phyloP scores from a whole-genome alignment of 768 basidiomycete genomes.

The Suillus fuscotomentosus region DNA sequence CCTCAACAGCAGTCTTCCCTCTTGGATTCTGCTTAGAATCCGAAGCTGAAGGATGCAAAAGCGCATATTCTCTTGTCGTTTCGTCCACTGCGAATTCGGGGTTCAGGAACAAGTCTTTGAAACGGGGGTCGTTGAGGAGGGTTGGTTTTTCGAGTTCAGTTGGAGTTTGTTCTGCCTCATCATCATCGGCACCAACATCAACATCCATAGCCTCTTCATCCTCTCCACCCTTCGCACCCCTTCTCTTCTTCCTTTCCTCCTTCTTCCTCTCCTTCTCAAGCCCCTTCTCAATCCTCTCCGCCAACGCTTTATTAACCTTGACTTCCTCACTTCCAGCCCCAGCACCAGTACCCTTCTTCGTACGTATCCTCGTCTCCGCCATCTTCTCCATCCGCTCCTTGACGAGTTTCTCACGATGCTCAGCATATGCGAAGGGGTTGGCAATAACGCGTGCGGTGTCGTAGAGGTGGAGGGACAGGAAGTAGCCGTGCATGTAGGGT shows the following conservation, averaged over 20 bases:
- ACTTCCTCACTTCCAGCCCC: slow-evolving; percentile 57
- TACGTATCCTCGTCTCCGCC: slow-evolving; percentile 88
- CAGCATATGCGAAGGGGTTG: slow-evolving; percentile 94
- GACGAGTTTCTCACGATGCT: slow-evolving; percentile 87
- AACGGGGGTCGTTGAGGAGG: slow-evolving; percentile 83
- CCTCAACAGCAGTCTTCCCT: slow-evolving; percentile 79
- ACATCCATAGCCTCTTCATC: slow-evolving; percentile 30
- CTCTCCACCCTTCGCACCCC: slow-evolving; percentile 21
- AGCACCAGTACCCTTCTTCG: slow-evolving; percentile 56
- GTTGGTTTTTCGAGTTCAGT: slow-evolving; percentile 33
- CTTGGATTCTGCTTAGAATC: slow-evolving; percentile 33
- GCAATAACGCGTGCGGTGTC: slow-evolving; percentile 93
- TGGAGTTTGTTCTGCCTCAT: slow-evolving; percentile 17
- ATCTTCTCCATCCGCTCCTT: slow-evolving; percentile 90
- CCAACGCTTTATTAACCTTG: slow-evolving; percentile 73
- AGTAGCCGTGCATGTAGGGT: slow-evolving; percentile 99
- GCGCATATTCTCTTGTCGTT: slow-evolving; percentile 79
- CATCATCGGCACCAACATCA: slow-evolving; percentile 11
- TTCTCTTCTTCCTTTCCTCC: slow-evolving; percentile 53
- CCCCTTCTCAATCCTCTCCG: slow-evolving; percentile 74
- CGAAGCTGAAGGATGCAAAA: slow-evolving; percentile 86
- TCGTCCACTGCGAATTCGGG: slow-evolving; percentile 93
- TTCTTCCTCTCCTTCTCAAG: slow-evolving; percentile 59
- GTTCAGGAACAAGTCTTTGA: slow-evolving; percentile 87
- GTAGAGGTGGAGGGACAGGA: slow-evolving; percentile 93